Conservation (phyloP, 139 green algal species). For the Chlorella sp. region DNA sequence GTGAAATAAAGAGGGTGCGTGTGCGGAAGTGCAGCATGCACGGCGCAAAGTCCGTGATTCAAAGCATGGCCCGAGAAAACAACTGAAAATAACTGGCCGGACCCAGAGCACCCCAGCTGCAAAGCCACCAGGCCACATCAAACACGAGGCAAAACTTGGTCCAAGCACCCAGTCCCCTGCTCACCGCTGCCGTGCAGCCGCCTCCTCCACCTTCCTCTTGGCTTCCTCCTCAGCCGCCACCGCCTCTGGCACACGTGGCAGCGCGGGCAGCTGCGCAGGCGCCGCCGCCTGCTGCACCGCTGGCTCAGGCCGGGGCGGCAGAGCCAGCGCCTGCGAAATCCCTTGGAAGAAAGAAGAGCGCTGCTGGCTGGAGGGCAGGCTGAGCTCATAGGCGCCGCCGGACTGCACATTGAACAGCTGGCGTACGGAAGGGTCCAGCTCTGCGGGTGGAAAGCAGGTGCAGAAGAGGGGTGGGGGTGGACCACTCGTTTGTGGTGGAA, state of each 20-base stretch:
- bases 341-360: constrained; percentile 51
- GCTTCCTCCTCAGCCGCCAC: constrained; percentile 20
- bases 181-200: constrained; percentile 22
- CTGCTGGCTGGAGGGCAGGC: constrained; percentile 20
- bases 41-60: neutral
- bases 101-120: no score
- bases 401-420: constrained; percentile 45
- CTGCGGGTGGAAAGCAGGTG: neutral
- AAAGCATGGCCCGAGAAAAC: neutral
- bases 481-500: no score
- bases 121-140: no score
- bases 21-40: no score
- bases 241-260: constrained; percentile 52
- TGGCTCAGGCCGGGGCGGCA: constrained; percentile 29
- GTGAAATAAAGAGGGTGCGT: neutral
- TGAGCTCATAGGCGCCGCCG: constrained; percentile 43
- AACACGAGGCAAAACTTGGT: no score
- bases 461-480: no score
- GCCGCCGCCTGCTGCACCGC: neutral
- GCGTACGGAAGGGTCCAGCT: constrained; percentile 58
- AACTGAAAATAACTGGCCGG: no score
- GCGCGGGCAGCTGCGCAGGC: neutral
- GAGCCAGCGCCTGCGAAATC: constrained; percentile 36
- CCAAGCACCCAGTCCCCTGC: neutral
- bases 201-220: constrained; percentile 9